A percentile compares a stretch with the other conserved stretches of the same genome.
Conservation (phyloP, 306 rosid species). For the Sicyos edulis region DNA sequence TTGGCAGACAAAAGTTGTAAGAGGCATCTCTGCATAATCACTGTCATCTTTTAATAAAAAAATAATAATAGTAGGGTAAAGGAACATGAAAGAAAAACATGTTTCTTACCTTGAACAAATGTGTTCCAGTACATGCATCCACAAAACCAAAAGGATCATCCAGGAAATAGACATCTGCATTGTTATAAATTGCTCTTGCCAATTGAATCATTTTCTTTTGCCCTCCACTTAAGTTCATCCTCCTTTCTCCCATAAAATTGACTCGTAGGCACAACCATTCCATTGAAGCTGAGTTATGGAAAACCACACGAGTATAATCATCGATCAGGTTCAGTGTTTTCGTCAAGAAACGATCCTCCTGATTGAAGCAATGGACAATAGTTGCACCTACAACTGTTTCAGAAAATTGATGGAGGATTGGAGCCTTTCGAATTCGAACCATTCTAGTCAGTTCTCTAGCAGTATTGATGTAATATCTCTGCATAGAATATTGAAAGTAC, state of each 20-base stretch:
- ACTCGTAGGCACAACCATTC: constrained; percentile 74
- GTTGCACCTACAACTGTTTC: constrained; percentile 61
- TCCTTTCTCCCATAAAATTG: constrained; percentile 92
- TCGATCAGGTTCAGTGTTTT: constrained; percentile 42
- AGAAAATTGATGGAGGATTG: too few species aligned
- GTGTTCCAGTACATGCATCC: constrained; percentile 80
- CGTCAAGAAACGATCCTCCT: constrained; percentile 44
- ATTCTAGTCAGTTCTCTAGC: constrained; percentile 79
- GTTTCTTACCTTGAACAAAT: constrained; percentile 60
- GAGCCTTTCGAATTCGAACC: constrained; percentile 73
- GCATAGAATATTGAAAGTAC: constrained; percentile 20
- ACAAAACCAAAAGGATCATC: constrained; percentile 97
- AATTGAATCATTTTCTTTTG: constrained; percentile 86
- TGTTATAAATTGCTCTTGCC: constrained; percentile 77
- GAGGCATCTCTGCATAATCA: constrained; percentile 66
- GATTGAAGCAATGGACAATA: constrained; percentile 64
- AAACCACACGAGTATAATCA: constrained; percentile 61
- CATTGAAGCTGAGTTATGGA: constrained; percentile 72
- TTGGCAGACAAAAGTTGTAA: constrained; percentile 58
- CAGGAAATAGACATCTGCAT: constrained; percentile 74
- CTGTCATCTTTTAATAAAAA: not conserved
- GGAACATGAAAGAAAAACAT: constrained; percentile 8
- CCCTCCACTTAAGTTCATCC: constrained; percentile 93
- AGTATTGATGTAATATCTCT: constrained; percentile 70
- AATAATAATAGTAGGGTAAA: not conserved